A percentile compares a stretch with the other conserved stretches of the same genome.
These are phyloP conservation scores for Turnera subulata DNA, from an alignment of 345 rosid genomes.

Conservation along the genomic window DNA sequence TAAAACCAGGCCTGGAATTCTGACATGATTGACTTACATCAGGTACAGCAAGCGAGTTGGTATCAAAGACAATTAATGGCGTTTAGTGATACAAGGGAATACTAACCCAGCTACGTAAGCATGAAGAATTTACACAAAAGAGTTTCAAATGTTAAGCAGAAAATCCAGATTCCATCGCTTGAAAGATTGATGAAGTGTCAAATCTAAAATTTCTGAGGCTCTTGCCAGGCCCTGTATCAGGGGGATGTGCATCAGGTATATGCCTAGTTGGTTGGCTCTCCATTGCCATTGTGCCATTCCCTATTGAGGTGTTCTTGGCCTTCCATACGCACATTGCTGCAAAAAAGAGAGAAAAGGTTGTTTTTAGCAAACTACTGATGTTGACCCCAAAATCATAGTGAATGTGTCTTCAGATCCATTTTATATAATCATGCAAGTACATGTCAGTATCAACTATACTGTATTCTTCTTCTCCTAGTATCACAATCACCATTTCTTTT, in stretches of 20 bases:
- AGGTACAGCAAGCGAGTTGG: slow-evolving; percentile 12
- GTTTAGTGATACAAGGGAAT: slow-evolving; percentile 10
- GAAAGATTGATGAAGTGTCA: slow-evolving; percentile 47
- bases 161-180: slow-evolving; percentile 58
- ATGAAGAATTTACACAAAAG: slow-evolving; percentile 16
- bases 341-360: slow-evolving; percentile 5
- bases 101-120: slow-evolving; percentile 23
- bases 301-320: slow-evolving; percentile 59
- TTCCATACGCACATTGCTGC: slow-evolving; percentile 72
- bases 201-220: slow-evolving; percentile 72
- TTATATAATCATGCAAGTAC: no score
- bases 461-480: no score
- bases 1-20: slow-evolving; percentile 24
- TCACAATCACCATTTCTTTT: no score
- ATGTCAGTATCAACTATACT: no score
- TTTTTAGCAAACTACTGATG: no score
- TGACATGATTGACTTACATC: slow-evolving; percentile 19
- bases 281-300: slow-evolving; percentile 36
- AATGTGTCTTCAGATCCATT: no score
- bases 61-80: slow-evolving; percentile 3
- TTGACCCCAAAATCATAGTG: no score
- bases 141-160: neutral
- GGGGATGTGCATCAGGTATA: slow-evolving; percentile 36
- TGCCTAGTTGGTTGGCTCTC: slow-evolving; percentile 50
- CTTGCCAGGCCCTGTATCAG: slow-evolving; percentile 50